Conservation (phyloP, 768 basidiomycete species). For the Termitomyces sp. region DNA sequence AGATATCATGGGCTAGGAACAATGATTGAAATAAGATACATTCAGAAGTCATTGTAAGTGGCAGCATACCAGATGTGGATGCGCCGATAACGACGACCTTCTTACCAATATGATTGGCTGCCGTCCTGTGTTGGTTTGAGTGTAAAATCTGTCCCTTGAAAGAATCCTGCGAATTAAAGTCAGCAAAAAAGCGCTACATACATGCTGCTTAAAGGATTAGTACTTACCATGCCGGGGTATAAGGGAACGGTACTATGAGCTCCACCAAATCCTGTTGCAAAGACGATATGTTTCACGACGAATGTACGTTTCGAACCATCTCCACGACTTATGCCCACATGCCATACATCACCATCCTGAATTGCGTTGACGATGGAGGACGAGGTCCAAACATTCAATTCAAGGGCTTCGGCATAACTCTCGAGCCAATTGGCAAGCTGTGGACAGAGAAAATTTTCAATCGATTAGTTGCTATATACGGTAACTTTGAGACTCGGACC, state of each 20-base stretch:
- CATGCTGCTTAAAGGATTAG: too few species aligned
- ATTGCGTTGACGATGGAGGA: slow-evolving; percentile 31
- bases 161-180: slow-evolving; percentile 31
- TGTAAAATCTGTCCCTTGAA: slow-evolving; percentile 66
- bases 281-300: slow-evolving; percentile 43
- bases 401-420: slow-evolving; percentile 54
- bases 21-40: slow-evolving; percentile 4
- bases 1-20: slow-evolving; percentile 39
- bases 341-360: slow-evolving; percentile 36
- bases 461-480: too few species aligned
- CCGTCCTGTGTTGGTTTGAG: slow-evolving; percentile 52
- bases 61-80: slow-evolving; percentile 46
- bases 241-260: slow-evolving; percentile 42
- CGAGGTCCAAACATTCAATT: slow-evolving; percentile 65
- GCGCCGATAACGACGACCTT: slow-evolving; percentile 70
- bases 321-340: slow-evolving; percentile 32
- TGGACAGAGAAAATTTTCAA: not conserved
- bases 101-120: slow-evolving; percentile 58
- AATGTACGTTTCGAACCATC: slow-evolving; percentile 34
- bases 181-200: not conserved
- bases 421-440: slow-evolving; percentile 70
- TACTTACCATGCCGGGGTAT: slow-evolving; percentile 40
- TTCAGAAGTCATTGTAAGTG: not conserved
- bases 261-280: slow-evolving; percentile 49
- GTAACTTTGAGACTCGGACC: too few species aligned